Base-by-base conservation (phyloP, 495 filamentous ascomycete species). In the Penicilliopsis zonata region DNA sequence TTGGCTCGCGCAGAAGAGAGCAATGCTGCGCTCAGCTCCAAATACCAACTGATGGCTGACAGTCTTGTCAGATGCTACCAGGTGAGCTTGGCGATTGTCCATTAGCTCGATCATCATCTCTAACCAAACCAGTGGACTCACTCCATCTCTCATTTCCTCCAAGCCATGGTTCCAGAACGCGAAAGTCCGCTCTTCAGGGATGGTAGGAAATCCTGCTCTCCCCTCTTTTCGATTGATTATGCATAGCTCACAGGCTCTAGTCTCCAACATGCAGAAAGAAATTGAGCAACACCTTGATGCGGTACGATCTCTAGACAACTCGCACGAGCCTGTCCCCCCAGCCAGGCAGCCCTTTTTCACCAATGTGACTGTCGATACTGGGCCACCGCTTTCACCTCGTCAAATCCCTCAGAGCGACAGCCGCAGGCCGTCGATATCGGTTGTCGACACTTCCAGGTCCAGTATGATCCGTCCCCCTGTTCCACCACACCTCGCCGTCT, bases 311-410 rank as follows among this genome's bases (percentile, higher is more conserved):
- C 63, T 88, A 14, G 88, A 95, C 37, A 82, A 86, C 33, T 71
- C 79, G 17, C 76, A 81, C 41, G 86, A 94, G 32, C 58, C 70
- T 17, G 63, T 84, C 14, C 73, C 90, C 44, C 72, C 80, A 22
- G 78, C 74, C 18, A 78, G 79, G 34, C 83, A 80, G 35, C 70
- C 80, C 10, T 87, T 78, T 53, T 82, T 88, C 49, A 72, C 73
- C 28, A 80, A 74, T 42, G 60, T 86, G 37, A 57, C 76, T 20
- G 52, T 73, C 15, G 83, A 87, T 31, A 43, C 63, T 30, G 78
- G 79, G 26, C 76, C 82, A 4, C 86, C 90, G 20, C 61, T 94
- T 10, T 95, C 90, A n/a, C 90, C 90, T 17, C 82, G 86, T 21
- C 90, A 95, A 59, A 53, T 86, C 26, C 76, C 87, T 15, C 77